Evolutionary conservation across 1,284 basidiomycete genomes (phyloP).

Genomic region (Ustilago trichophora): DNA sequence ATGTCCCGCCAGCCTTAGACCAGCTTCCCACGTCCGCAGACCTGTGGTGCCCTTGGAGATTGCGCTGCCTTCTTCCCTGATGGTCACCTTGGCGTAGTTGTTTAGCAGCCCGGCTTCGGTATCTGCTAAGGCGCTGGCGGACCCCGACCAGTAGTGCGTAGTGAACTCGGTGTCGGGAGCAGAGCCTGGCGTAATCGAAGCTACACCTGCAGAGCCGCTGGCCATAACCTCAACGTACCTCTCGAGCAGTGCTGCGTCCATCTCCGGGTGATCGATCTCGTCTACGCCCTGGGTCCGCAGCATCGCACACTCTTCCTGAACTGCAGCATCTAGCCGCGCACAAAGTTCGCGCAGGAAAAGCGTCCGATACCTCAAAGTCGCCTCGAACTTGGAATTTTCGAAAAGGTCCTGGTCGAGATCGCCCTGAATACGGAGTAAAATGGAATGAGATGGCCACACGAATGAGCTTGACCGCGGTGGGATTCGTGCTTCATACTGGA

Average conservation of each 20-base stretch:
- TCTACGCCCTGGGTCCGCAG: slow-evolving; percentile 22
- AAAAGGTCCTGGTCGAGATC: slow-evolving; percentile 33
- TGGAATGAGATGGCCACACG: slow-evolving; percentile 24
- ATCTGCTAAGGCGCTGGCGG: neutral
- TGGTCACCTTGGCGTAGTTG: slow-evolving; percentile 19
- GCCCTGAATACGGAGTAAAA: slow-evolving; percentile 27
- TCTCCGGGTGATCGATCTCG: slow-evolving; percentile 39
- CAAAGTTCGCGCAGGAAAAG: slow-evolving; percentile 41
- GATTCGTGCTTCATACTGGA: slow-evolving; percentile 45
- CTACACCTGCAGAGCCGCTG: slow-evolving; percentile 3
- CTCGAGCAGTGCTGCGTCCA: slow-evolving; percentile 38
- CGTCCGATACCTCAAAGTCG: slow-evolving; percentile 26
- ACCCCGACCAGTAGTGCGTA: slow-evolving; percentile 27
- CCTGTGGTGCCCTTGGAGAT: slow-evolving; percentile 50
- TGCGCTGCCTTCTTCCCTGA: slow-evolving; percentile 40
- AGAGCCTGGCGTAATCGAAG: neutral
- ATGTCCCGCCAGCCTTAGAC: slow-evolving; percentile 35
- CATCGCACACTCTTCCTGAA: slow-evolving; percentile 22
- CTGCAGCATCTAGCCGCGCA: slow-evolving; percentile 33
- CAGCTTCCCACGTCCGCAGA: slow-evolving; percentile 49
- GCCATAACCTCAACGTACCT: slow-evolving; percentile 36
- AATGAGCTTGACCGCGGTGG: slow-evolving; percentile 31
- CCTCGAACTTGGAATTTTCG: neutral
- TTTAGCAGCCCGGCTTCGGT: slow-evolving; percentile 7
- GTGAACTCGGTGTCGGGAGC: slow-evolving; percentile 31